phyloP scores from a whole-genome alignment of 2,329 filamentous ascomycete species.

The Dactylonectria macrodidyma region DNA sequence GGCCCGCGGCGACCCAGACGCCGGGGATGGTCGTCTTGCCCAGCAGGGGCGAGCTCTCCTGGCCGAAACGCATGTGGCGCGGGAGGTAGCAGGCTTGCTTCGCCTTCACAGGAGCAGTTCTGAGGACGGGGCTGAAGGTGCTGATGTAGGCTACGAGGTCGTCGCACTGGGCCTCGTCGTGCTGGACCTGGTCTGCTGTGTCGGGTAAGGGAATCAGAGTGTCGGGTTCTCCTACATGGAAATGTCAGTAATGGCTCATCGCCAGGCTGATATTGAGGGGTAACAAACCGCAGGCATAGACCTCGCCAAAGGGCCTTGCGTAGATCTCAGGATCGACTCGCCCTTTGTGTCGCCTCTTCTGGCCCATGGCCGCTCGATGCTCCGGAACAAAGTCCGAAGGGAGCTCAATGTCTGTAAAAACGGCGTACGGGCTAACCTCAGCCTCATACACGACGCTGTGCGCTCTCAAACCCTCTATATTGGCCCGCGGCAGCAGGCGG shows the following conservation, averaged over 20 bases:
- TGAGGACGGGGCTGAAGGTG: conserved; percentile 75
- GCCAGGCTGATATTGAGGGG: background rate
- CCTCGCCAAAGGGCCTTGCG: conserved; percentile 87
- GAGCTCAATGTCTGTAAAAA: conserved; percentile 89
- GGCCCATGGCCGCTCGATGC: conserved; percentile 62
- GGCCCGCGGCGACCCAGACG: conserved; percentile 86
- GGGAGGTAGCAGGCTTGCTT: conserved; percentile 96
- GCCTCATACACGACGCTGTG: conserved; percentile 77
- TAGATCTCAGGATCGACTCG: conserved; percentile 93
- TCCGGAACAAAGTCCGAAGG: conserved; percentile 74
- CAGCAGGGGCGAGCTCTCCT: conserved; percentile 79
- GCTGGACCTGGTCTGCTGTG: conserved; percentile 81
- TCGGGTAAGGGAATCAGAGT: conserved; percentile 80
- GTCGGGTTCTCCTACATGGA: conserved; percentile 79
- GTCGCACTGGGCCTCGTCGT: conserved; percentile 83
- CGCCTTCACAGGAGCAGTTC: conserved; percentile 77
- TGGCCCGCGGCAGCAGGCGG: conserved; percentile 69
- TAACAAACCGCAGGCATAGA: conserved; percentile 87
- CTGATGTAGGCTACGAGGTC: conserved; percentile 87
- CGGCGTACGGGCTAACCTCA: conserved; percentile 79
- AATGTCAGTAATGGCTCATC: conserved; percentile 10
- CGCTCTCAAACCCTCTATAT: conserved; percentile 71
- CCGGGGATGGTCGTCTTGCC: conserved; percentile 82
- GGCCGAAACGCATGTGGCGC: conserved; percentile 75
- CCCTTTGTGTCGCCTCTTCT: conserved; percentile 69